Evolutionary conservation across 352 stramenopile genomes (phyloP).

Genomic region (Blastocystis sp.): DNA sequence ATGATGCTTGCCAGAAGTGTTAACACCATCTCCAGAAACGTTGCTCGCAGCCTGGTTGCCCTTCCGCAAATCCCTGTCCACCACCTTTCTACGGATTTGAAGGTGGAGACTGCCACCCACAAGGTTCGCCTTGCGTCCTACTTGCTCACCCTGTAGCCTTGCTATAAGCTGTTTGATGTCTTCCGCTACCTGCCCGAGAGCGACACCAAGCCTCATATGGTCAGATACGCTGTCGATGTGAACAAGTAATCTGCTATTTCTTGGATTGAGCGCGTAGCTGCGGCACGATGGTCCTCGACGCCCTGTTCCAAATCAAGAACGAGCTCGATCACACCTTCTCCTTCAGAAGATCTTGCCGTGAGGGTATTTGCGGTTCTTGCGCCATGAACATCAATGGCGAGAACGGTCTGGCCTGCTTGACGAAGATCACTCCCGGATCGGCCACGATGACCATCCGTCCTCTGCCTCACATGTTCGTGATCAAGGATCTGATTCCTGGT

Average conservation of each 20-base stretch:
- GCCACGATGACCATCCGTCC: conserved; percentile 79
- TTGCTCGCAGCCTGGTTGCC: no score
- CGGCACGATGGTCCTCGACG: conserved; percentile 97
- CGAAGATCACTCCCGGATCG: conserved; percentile 82
- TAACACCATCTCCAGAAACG: no score
- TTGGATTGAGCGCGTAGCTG: conserved; percentile 75
- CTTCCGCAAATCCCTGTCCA: background rate
- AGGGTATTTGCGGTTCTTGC: conserved; percentile 97
- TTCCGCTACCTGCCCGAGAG: conserved; percentile 95
- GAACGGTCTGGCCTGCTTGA: conserved; percentile 96
- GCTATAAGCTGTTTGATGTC: conserved; percentile 93
- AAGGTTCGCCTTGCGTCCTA: background rate
- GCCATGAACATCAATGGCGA: conserved; percentile 99
- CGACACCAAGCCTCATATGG: conserved; percentile 85
- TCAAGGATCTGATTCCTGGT: conserved; percentile 89
- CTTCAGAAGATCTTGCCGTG: conserved; percentile 90
- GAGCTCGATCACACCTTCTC: conserved; percentile 96
- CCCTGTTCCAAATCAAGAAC: conserved; percentile 99
- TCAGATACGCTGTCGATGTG: conserved; percentile 93
- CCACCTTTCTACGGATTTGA: conserved; percentile 45
- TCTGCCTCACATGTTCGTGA: conserved; percentile 97
- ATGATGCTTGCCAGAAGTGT: no score
- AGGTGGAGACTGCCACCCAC: background rate
- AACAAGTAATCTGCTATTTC: conserved; percentile 81
- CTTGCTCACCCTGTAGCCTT: conserved; percentile 5